A percentile compares a stretch with the other conserved stretches of the same genome.
These are phyloP conservation scores for Arthrinium puccinioides DNA, from an alignment of 2,329 filamentous ascomycete genomes.

Conservation along the genomic window DNA sequence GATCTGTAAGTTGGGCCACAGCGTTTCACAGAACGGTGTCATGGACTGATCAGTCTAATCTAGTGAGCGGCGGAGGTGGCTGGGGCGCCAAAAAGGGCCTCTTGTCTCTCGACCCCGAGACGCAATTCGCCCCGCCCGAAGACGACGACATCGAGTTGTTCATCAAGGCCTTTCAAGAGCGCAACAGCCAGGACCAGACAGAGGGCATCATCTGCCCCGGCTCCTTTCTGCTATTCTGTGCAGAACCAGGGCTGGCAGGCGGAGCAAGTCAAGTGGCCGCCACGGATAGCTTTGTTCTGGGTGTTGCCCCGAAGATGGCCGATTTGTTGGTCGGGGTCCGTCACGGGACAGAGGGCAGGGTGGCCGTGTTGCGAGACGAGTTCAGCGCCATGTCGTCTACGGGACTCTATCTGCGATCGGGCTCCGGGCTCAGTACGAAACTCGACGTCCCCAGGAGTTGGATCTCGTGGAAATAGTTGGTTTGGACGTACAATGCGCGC, in stretches of 20 bases:
- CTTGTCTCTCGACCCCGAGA: slow-evolving; percentile 69
- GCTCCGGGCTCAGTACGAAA: slow-evolving; percentile 17
- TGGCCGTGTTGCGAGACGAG: neutral
- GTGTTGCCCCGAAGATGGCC: slow-evolving; percentile 15
- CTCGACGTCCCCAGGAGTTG: slow-evolving; percentile 16
- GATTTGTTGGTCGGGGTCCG: slow-evolving; percentile 6
- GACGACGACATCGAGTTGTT: slow-evolving; percentile 48
- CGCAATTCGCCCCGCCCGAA: slow-evolving; percentile 38
- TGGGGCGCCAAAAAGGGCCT: slow-evolving; percentile 78
- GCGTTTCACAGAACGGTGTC: slow-evolving; percentile 5
- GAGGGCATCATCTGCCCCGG: slow-evolving; percentile 55
- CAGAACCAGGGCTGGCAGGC: slow-evolving; percentile 23
- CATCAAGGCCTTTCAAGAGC: slow-evolving; percentile 38
- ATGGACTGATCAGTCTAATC: slow-evolving; percentile 5
- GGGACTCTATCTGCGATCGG: slow-evolving; percentile 43
- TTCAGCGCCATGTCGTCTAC: slow-evolving; percentile 59
- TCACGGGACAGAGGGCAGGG: neutral
- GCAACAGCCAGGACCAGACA: slow-evolving; percentile 17
- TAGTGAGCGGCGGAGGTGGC: slow-evolving; percentile 73
- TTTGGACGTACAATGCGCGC: neutral
- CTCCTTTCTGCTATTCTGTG: slow-evolving; percentile 61
- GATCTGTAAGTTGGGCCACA: slow-evolving; percentile 31
- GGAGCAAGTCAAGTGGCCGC: slow-evolving; percentile 4
- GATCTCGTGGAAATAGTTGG: neutral
- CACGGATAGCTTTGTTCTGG: slow-evolving; percentile 10